Evolutionary conservation across 345 rosid species (phyloP), one percentile per base, ranked within the genome.

Genomic region (Arabis hirsuta): DNA sequence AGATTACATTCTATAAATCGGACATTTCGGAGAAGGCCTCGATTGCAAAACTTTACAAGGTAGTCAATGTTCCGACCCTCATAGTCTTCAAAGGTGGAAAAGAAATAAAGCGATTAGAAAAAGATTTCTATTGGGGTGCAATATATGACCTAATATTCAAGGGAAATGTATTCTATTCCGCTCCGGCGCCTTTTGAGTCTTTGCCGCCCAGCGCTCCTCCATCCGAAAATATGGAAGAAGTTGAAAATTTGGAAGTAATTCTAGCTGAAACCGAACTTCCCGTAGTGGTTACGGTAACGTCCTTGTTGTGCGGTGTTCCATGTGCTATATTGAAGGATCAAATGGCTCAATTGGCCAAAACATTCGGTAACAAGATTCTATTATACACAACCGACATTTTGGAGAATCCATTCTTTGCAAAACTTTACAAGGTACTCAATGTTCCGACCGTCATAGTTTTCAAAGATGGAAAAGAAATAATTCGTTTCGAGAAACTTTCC

Each of bases 391-490:
- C 4, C 27, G 10, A 51, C 58, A 39, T 65, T 52, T 66, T n/a
- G 39, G 46, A 6, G 39, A 3, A 52, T 1, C 39, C 60, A 6
- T 52, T 66, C 50, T 66, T 66, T 39, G 50, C 6, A 26, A 13
- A 0, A 0, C 59, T 65, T 24, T 65, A 38, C 48, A 24, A 24
- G 0, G 9, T 65, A 13, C 8, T 6, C 38, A 52, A n/a, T 5
- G 48, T 26, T 3, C 70, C 60, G 2, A n/a, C 11, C 41, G 10
- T 66, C 71, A 52, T 66, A 53, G 8, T 52, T 38, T 38, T 66
- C 71, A n/a, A 38, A 52, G 34, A 7, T 53, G 24, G 41, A n/a
- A 7, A 39, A 39, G 39, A 13, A n/a, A 10, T 38, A 9, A 2
- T 3, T 0, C 70, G 70, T 50, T 65, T 12, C 2, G 7, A 51